These are phyloP conservation scores for Tubosaeta brunneosetosa DNA, from an alignment of 768 basidiomycete genomes.

Conservation along the genomic window DNA sequence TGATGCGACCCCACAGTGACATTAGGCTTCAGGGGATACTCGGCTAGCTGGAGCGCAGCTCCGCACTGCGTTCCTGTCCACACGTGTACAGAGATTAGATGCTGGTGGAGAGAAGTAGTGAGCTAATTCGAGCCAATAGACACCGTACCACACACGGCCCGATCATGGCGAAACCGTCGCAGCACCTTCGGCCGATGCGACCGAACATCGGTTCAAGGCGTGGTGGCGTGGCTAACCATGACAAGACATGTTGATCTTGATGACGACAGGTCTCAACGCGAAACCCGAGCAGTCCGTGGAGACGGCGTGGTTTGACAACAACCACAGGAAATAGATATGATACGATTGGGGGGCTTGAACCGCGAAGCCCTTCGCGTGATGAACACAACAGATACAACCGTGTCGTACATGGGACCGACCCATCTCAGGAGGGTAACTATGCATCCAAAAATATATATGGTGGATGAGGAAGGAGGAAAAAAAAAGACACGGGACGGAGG, in stretches of 20 bases:
- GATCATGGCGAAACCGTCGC: too few relatives aligned
- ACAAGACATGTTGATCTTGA: neutral
- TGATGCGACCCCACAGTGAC: neutral
- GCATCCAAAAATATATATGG: constrained; percentile 31
- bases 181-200: too few relatives aligned
- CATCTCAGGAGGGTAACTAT: constrained; percentile 14
- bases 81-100: too few relatives aligned
- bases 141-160: too few relatives aligned
- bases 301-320: too few relatives aligned
- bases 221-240: neutral
- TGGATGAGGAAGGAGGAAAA: constrained; percentile 15
- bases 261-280: neutral
- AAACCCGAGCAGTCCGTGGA: neutral
- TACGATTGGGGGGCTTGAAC: constrained; percentile 38
- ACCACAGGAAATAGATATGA: constrained; percentile 17
- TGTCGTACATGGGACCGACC: constrained; percentile 14
- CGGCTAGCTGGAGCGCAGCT: neutral
- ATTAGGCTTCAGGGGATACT: too few relatives aligned
- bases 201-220: too few relatives aligned
- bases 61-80: too few relatives aligned
- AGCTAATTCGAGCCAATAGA: too few relatives aligned
- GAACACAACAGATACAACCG: constrained; percentile 24
- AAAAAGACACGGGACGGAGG: neutral
- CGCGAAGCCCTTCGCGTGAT: constrained; percentile 50
- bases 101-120: too few relatives aligned